Conservation (phyloP, 768 basidiomycete species). For the Mrakia frigida region DNA sequence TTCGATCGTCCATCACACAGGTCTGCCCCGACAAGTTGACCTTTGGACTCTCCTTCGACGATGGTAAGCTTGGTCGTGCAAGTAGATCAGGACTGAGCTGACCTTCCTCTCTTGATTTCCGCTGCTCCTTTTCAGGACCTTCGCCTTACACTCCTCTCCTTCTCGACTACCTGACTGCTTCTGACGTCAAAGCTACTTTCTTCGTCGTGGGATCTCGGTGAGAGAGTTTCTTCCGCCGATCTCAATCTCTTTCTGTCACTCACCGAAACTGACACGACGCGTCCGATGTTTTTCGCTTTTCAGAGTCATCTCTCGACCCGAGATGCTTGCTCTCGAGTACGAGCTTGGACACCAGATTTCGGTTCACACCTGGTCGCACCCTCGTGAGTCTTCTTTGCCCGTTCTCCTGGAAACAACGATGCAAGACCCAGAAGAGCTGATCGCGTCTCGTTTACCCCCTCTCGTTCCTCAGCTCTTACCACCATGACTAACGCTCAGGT, state of each 20-base stretch:
- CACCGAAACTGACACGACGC: not conserved
- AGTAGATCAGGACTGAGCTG: constrained; percentile 56
- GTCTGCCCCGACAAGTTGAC: constrained; percentile 62
- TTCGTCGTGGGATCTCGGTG: constrained; percentile 51
- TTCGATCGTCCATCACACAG: not conserved
- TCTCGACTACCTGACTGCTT: constrained; percentile 55
- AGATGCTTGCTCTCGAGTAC: constrained; percentile 67
- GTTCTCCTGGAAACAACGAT: not conserved
- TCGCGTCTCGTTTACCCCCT: not conserved
- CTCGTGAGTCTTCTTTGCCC: constrained; percentile 33
- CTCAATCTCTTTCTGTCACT: not conserved
- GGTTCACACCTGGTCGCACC: constrained; percentile 68
- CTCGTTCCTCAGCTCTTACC: constrained; percentile 39
- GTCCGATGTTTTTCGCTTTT: not conserved
- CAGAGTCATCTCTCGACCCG: constrained; percentile 61
- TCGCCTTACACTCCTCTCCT: constrained; percentile 69
- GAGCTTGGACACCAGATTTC: constrained; percentile 73
- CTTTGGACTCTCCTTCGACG: constrained; percentile 52
- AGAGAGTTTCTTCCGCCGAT: not conserved
- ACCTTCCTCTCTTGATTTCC: constrained; percentile 45
- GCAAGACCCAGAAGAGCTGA: not conserved
- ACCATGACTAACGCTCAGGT: constrained; percentile 64
- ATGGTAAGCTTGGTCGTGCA: constrained; percentile 54
- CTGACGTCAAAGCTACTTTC: constrained; percentile 72
- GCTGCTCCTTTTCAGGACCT: constrained; percentile 48